A percentile compares a stretch with the other conserved stretches of the same genome.
phyloP scores from a whole-genome alignment of 345 rosid genomes.

The Eucalyptus cloeziana region DNA sequence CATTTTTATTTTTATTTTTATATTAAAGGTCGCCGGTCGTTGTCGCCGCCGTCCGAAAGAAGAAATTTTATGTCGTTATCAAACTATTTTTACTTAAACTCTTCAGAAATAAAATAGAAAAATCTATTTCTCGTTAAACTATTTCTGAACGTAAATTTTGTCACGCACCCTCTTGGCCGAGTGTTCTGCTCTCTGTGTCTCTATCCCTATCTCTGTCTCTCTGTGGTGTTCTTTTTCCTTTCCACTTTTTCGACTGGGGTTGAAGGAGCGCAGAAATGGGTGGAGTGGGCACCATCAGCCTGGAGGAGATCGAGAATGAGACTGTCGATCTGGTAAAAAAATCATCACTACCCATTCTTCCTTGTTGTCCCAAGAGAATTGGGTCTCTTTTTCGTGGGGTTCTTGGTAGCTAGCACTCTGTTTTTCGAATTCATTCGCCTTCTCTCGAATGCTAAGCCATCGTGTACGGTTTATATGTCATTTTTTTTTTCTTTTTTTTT shows the following conservation, averaged over 20 bases:
- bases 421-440: not conserved
- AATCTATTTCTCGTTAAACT: too few species aligned
- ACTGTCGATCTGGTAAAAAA: conserved; percentile 53
- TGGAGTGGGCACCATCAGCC: conserved; percentile 10
- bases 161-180: not conserved
- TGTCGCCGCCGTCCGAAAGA: too few species aligned
- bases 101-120: too few species aligned
- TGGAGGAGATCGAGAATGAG: conserved; percentile 67
- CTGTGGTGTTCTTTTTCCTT: too few species aligned
- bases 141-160: too few species aligned
- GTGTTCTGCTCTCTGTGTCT: not conserved
- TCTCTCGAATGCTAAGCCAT: not conserved
- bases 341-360: not conserved
- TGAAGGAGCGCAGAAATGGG: not conserved
- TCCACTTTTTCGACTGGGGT: not conserved
- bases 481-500: too few species aligned
- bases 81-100: too few species aligned
- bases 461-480: not conserved
- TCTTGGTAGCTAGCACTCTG: not conserved
- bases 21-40: too few species aligned
- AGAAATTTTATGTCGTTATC: too few species aligned
- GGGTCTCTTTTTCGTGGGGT: not conserved
- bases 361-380: not conserved
- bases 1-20: too few species aligned
- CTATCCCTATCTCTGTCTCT: not conserved